These are phyloP conservation scores for Besnoitia besnoiti DNA, from an alignment of 169 alveolate species.

Conservation along the genomic window DNA sequence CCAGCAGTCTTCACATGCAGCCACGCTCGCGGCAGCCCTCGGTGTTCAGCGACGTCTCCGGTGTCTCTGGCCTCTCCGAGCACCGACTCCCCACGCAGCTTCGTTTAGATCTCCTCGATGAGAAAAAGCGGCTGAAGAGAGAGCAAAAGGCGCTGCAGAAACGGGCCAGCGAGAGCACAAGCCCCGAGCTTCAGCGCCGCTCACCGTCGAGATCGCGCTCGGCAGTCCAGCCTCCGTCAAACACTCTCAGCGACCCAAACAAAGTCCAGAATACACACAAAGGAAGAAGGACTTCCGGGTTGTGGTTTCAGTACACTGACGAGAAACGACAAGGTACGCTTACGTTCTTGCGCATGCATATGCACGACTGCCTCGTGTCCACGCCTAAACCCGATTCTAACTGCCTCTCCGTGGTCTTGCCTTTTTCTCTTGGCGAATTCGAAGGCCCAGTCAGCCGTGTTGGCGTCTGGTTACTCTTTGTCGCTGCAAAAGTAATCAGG, in stretches of 20 bases:
- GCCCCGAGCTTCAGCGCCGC: neutral
- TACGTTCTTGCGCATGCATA: too few species aligned
- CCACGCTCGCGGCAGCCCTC: neutral
- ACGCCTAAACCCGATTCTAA: too few species aligned
- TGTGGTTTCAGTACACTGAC: slow-evolving; percentile 61
- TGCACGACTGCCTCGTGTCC: too few species aligned
- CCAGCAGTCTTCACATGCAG: neutral
- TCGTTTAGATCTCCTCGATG: neutral
- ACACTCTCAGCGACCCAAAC: neutral
- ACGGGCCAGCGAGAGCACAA: neutral
- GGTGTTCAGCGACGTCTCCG: neutral
- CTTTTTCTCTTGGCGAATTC: too few species aligned
- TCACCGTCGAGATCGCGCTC: neutral
- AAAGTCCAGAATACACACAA: neutral
- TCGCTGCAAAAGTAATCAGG: too few species aligned
- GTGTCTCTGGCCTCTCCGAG: neutral
- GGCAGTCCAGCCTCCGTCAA: neutral
- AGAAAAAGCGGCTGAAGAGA: neutral
- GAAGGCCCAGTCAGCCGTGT: too few species aligned
- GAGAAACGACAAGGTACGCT: slow-evolving; percentile 33
- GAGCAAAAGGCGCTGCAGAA: neutral
- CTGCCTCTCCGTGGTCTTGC: too few species aligned
- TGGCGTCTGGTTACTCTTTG: too few species aligned
- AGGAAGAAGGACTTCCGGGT: slow-evolving; percentile 48
- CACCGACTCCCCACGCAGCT: slow-evolving; percentile 39